Evolutionary conservation across 208 protist genomes (phyloP).

Genomic region (Wallacemonas sp.): DNA sequence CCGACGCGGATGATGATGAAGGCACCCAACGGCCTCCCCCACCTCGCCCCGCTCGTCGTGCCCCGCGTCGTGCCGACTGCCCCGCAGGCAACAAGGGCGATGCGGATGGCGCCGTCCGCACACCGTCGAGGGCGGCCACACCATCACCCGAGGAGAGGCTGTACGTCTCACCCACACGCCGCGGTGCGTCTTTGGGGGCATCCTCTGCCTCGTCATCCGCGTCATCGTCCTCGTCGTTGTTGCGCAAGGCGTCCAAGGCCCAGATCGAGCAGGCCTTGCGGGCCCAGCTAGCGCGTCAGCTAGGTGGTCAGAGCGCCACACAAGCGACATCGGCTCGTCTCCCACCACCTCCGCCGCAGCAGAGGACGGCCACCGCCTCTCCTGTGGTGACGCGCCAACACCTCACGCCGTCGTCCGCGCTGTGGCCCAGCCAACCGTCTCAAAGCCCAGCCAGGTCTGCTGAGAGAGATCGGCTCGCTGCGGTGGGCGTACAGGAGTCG

Average conservation of each 20-base stretch:
- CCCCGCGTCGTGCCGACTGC: neutral
- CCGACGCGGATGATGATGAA: constrained; percentile 1
- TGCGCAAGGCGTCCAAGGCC: too few relatives aligned
- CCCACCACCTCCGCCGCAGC: too few relatives aligned
- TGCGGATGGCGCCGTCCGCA: neutral
- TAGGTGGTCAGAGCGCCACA: too few relatives aligned
- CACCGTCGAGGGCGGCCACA: neutral
- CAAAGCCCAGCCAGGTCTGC: neutral
- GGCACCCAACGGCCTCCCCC: constrained; percentile 5
- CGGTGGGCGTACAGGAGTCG: constrained; percentile 9
- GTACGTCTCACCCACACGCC: constrained; percentile 36
- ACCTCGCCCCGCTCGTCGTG: neutral
- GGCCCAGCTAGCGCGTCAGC: too few relatives aligned
- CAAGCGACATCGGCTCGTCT: too few relatives aligned
- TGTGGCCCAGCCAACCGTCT: too few relatives aligned
- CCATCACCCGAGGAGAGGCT: constrained; percentile 8
- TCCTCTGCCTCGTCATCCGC: constrained; percentile 23
- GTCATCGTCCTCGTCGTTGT: neutral
- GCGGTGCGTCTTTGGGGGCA: neutral
- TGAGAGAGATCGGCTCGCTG: neutral
- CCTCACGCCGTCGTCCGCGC: too few relatives aligned
- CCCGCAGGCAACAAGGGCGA: neutral
- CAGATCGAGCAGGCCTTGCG: too few relatives aligned
- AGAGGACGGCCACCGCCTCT: too few relatives aligned
- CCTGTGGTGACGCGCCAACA: too few relatives aligned